These are phyloP conservation scores for Mollisiaceae sp. DNA, from an alignment of 2,329 filamentous ascomycete genomes.

Conservation along the genomic window DNA sequence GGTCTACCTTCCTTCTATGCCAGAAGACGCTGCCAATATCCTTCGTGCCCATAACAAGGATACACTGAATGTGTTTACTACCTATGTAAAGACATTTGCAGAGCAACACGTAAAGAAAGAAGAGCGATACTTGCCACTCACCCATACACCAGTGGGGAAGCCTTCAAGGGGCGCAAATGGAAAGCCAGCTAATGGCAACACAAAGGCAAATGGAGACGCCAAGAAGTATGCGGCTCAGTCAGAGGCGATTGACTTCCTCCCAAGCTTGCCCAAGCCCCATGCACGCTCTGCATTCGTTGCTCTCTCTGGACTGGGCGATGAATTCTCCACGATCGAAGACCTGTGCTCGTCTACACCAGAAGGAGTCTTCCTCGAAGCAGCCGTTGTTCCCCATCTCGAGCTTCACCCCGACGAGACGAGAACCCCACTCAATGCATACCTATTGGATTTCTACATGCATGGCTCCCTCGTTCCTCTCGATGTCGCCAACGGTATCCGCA, in stretches of 20 bases:
- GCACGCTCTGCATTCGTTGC: conserved; percentile 73
- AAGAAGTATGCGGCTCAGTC: conserved; percentile 16
- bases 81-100: conserved; percentile 72
- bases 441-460: conserved; percentile 80
- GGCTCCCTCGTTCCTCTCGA: conserved; percentile 66
- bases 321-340: conserved; percentile 68
- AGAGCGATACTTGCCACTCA: conserved; percentile 40
- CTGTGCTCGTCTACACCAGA: conserved; percentile 68
- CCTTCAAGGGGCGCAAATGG: conserved; percentile 17
- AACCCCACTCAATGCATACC: conserved; percentile 66
- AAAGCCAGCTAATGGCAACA: conserved; percentile 24
- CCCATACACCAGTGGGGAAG: conserved; percentile 35
- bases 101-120: conserved; percentile 57
- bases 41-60: conserved; percentile 67
- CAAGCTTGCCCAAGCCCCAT: conserved; percentile 47
- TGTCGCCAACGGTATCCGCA: conserved; percentile 68
- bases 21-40: conserved; percentile 58
- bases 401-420: conserved; percentile 60
- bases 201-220: conserved; percentile 21
- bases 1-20: conserved; percentile 69
- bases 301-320: conserved; percentile 70
- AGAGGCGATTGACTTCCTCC: conserved; percentile 29
- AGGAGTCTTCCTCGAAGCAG: conserved; percentile 76
- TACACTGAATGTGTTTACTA: conserved; percentile 68
- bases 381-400: conserved; percentile 71